A percentile compares a stretch with the other conserved stretches of the same genome.
Evolutionary conservation across 306 rosid genomes (phyloP).

Genomic region (Boehmeria nivea): DNA sequence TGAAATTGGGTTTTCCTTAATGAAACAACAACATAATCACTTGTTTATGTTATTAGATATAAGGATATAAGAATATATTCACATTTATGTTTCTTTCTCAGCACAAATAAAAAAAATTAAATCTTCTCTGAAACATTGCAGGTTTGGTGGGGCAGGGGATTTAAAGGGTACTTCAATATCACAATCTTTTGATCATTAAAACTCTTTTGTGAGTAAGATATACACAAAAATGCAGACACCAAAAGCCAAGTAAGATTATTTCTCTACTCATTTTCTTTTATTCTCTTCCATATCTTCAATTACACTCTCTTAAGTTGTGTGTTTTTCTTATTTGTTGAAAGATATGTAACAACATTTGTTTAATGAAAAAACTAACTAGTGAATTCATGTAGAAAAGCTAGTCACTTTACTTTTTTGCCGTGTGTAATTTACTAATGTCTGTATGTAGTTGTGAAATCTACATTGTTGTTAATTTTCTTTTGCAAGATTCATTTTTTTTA

Average conservation of each 20-base stretch:
- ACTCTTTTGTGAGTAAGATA: neutral
- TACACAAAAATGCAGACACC: constrained; percentile 68
- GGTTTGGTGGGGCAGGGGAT: constrained; percentile 59
- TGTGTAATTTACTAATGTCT: neutral
- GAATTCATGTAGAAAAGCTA: neutral
- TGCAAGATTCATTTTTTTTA: neutral
- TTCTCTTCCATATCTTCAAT: too few relatives aligned
- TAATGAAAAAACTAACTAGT: neutral
- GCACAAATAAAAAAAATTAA: constrained; percentile 3
- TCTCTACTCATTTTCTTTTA: too few relatives aligned
- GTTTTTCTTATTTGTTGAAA: neutral
- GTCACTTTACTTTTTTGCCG: too few relatives aligned
- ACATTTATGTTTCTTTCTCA: constrained; percentile 41
- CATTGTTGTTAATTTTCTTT: neutral
- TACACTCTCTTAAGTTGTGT: too few relatives aligned
- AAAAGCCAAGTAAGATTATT: constrained; percentile 59
- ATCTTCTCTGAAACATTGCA: constrained; percentile 37
- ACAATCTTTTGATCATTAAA: constrained; percentile 9
- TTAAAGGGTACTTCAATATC: constrained; percentile 17
- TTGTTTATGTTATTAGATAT: constrained; percentile 8
- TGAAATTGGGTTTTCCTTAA: constrained; percentile 31
- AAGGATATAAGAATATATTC: constrained; percentile 25
- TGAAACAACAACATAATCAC: constrained; percentile 1
- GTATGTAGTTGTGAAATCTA: neutral
- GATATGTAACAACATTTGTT: neutral